Evolutionary conservation across 2,329 filamentous ascomycete genomes (phyloP), one percentile per base, ranked within the genome.

Genomic region (Pseudogymnoascus sp.): DNA sequence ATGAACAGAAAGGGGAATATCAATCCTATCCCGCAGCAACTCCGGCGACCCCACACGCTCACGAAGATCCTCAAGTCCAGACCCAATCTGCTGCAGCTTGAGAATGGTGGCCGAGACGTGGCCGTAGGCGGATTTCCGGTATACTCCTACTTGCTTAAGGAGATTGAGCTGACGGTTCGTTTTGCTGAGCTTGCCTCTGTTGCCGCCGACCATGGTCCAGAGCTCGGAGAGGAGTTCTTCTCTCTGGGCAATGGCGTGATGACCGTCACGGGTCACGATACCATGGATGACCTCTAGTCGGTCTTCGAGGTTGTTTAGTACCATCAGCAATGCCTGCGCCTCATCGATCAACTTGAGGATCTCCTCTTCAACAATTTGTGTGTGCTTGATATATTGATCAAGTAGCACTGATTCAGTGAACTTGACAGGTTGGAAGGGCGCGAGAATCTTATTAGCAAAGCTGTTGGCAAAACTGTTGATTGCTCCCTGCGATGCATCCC

Each of bases 301-400:
- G 63, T 84, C 81, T 70, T 92, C 89, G 1, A 91, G 82, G 63
- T 82, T 82, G 20, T 82, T 77, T 2, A 95, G 81, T 1, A 88
- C 79, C 11, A 77, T 73, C 6, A 91, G 78, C 7, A 93, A 80
- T 1, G 81, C 81, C 65, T 89, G 82, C 0, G 89, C 89, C 70
- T 90, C 86, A 54, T 81, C 70, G 63, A 94, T 89, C 12, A 95
- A 80, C 16, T 73, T 72, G 3, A 77, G 74, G 64, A 93, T 89
- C 68, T 88, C 85, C 43, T 87, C 85, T 63, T 87, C 86, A 9
- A 92, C 83, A 12, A 85, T 78, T 20, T 78, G 75, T 1, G 88
- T 88, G 73, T 93, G 89, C 61, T 85, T 80, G 20, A 91, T 79
- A 71, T 93, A 94, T 70, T 89, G 87, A 64, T 91, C 83, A 37